Evolutionary conservation across 2,329 filamentous ascomycete genomes (phyloP).

Genomic region (Trichoderma sp.): DNA sequence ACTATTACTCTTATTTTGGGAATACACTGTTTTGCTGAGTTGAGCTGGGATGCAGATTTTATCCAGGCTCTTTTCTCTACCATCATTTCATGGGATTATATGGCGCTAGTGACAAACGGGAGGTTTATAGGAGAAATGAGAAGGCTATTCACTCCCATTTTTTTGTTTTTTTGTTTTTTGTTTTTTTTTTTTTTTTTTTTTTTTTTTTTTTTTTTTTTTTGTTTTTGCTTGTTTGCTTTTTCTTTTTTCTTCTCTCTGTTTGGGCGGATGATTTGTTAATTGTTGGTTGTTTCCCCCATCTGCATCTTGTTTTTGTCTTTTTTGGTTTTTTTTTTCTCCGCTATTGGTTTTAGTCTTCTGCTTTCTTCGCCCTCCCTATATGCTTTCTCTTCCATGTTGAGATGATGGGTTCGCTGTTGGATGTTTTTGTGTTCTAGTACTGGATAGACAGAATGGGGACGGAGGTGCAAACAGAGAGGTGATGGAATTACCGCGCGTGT

Average conservation of each 20-base stretch:
- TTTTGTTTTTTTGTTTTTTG: too few species aligned
- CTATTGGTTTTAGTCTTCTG: slow-evolving; percentile 6
- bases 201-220: slow-evolving; percentile 7
- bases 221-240: not conserved
- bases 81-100: slow-evolving; percentile 25
- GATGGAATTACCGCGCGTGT: not conserved
- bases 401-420: slow-evolving; percentile 12
- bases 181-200: not conserved
- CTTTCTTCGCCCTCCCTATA: not conserved
- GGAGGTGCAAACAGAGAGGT: slow-evolving; percentile 20
- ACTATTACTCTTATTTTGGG: slow-evolving; percentile 21
- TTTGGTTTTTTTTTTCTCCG: slow-evolving; percentile 10
- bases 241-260: not conserved
- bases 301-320: not conserved
- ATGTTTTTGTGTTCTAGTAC: slow-evolving; percentile 12
- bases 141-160: not conserved
- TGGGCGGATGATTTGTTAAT: not conserved
- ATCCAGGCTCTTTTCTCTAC: slow-evolving; percentile 18
- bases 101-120: slow-evolving; percentile 29
- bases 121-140: slow-evolving; percentile 19
- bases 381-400: slow-evolving; percentile 13
- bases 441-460: slow-evolving; percentile 19
- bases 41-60: not conserved
- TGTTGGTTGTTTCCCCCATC: not conserved
- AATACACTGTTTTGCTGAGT: slow-evolving; percentile 6